phyloP scores from a whole-genome alignment of 106 monocot genomes.

The Platanthera zijinensis region DNA sequence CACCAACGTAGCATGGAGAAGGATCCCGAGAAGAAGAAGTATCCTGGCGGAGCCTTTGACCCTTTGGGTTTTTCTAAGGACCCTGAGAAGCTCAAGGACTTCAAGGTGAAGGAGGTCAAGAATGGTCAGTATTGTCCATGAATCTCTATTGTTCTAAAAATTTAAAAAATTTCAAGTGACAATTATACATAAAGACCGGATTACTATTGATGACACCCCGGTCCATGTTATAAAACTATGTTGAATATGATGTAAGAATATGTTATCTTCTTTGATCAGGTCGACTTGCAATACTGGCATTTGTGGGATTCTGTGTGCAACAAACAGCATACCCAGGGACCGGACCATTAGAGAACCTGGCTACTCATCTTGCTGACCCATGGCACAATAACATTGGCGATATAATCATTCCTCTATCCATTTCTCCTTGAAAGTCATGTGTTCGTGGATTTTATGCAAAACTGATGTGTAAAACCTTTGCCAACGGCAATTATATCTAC shows the following conservation, averaged over 20 bases:
- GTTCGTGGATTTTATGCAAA: neutral
- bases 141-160: neutral
- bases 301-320: conserved; percentile 92
- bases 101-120: conserved; percentile 96
- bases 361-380: conserved; percentile 83
- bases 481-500: neutral
- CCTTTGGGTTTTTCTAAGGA: conserved; percentile 92
- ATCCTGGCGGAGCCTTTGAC: conserved; percentile 94
- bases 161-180: too few relatives aligned
- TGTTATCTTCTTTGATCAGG: conserved; percentile 25
- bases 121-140: conserved; percentile 36
- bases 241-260: neutral
- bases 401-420: conserved; percentile 67
- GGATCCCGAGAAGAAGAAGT: conserved; percentile 95
- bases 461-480: neutral
- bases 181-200: too few relatives aligned
- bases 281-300: conserved; percentile 78
- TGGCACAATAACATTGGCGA: conserved; percentile 99
- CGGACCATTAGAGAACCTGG: conserved; percentile 91
- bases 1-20: conserved; percentile 99
- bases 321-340: conserved; percentile 94
- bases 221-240: too few relatives aligned
- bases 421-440: conserved; percentile 27
- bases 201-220: too few relatives aligned
- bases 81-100: conserved; percentile 71